Percentiles rank a stretch among this genome's conserved stretches.
phyloP scores from a whole-genome alignment of 2,329 filamentous ascomycete genomes.

The Amauroascus verrucosus region DNA sequence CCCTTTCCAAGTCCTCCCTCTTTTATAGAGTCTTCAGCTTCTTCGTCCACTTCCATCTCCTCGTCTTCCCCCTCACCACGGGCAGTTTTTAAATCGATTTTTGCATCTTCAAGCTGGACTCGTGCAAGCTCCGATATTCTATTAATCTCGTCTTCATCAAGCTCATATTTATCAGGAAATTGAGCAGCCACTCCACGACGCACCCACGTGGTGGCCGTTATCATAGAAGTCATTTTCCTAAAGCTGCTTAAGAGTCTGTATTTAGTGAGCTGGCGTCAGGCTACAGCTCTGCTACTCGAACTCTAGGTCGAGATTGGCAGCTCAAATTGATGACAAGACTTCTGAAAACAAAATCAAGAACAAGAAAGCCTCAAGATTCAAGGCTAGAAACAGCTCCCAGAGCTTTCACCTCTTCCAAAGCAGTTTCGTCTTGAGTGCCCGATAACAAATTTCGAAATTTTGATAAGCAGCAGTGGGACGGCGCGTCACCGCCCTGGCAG shows the following conservation, averaged over 20 bases:
- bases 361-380: background rate
- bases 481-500: constrained; percentile 9
- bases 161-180: constrained; percentile 63
- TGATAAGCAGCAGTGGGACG: constrained; percentile 10
- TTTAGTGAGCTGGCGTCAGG: background rate
- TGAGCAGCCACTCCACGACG: constrained; percentile 65
- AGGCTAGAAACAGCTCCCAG: background rate
- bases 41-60: constrained; percentile 30
- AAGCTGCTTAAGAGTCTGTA: background rate
- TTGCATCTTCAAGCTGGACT: constrained; percentile 80
- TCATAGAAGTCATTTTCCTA: constrained; percentile 49
- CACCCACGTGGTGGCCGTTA: constrained; percentile 66
- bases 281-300: background rate
- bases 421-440: background rate
- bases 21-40: constrained; percentile 22
- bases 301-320: background rate
- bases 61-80: constrained; percentile 34
- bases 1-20: constrained; percentile 17
- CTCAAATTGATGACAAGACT: background rate
- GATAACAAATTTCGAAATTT: constrained; percentile 12
- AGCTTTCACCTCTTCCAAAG: background rate
- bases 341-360: background rate
- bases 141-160: constrained; percentile 65
- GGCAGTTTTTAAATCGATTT: constrained; percentile 71
- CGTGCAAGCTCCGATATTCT: constrained; percentile 65